Evolutionary conservation across 495 filamentous ascomycete genomes (phyloP).

Genomic region (Trichoderma virens): DNA sequence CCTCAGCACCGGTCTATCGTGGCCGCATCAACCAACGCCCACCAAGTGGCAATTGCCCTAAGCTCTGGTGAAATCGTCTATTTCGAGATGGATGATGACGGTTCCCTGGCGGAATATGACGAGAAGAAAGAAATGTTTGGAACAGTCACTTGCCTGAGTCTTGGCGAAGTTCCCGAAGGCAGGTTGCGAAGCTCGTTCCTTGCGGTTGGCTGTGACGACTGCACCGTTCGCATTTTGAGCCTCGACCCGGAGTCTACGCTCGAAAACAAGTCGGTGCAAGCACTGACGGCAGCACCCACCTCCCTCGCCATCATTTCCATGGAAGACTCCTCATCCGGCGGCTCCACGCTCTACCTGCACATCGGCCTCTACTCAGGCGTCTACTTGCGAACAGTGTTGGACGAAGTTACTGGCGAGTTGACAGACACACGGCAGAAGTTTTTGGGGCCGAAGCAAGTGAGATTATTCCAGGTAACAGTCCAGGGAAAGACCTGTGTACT

Average conservation of each 20-base stretch:
- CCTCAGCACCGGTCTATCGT: conserved; percentile 92
- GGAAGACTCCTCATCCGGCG: conserved; percentile 68
- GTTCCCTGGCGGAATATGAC: conserved; percentile 85
- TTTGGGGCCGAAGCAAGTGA: conserved; percentile 79
- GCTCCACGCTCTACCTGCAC: conserved; percentile 81
- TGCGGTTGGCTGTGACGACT: conserved; percentile 94
- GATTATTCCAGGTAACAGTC: conserved; percentile 78
- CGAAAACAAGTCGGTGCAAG: conserved; percentile 89
- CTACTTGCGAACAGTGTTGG: conserved; percentile 86
- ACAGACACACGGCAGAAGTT: conserved; percentile 92
- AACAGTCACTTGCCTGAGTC: conserved; percentile 86
- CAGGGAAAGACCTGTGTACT: conserved; percentile 81
- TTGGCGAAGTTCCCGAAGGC: conserved; percentile 91
- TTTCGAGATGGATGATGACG: conserved; percentile 93
- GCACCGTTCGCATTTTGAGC: conserved; percentile 85
- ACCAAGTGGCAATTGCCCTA: conserved; percentile 86
- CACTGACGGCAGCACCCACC: conserved; percentile 81
- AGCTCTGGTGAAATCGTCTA: conserved; percentile 96
- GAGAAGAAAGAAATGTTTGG: conserved; percentile 93
- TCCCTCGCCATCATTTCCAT: conserved; percentile 89
- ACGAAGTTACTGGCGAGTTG: conserved; percentile 89
- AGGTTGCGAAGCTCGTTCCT: conserved; percentile 78
- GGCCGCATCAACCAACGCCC: conserved; percentile 87
- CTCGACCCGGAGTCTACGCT: conserved; percentile 84
- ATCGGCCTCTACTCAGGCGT: conserved; percentile 94